Conservation (phyloP, 2,329 filamentous ascomycete genomes). For the Endoconidiophora laricicola region DNA sequence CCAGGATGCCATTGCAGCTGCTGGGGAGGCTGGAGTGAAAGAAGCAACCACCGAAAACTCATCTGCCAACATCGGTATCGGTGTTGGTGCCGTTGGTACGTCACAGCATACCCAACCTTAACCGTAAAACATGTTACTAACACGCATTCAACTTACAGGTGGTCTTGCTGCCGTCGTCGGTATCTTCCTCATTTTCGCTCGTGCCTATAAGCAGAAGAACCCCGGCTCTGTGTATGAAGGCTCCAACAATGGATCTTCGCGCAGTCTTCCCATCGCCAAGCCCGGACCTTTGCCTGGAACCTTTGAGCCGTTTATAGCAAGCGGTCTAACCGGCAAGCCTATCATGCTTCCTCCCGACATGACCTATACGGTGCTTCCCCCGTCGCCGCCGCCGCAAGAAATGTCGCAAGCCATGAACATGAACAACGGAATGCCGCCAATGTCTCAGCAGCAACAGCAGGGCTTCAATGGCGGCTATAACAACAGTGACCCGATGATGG, state of each 20-base stretch:
- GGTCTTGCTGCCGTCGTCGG: constrained; percentile 11
- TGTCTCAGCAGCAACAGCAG: neutral
- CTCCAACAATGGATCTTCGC: neutral
- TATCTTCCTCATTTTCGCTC: constrained; percentile 8
- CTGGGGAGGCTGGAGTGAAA: neutral
- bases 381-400: neutral
- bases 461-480: neutral
- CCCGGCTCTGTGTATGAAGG: neutral
- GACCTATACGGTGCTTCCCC: neutral
- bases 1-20: constrained; percentile 3
- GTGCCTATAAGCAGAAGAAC: constrained; percentile 2
- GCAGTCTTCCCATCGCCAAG: constrained; percentile 4
- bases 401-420: too few relatives aligned
- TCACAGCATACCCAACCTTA: neutral
- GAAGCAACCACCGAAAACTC: neutral
- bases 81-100: constrained; percentile 9
- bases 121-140: neutral
- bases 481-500: neutral
- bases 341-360: constrained; percentile 12
- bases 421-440: neutral
- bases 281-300: constrained; percentile 9
- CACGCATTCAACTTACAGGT: neutral
- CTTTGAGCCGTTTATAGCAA: constrained; percentile 8
- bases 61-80: constrained; percentile 6
- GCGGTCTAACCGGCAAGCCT: constrained; percentile 4